These are phyloP conservation scores for Miscanthus lutarioriparius DNA, from an alignment of 176 grass and related monocot species.

Conservation along the genomic window DNA sequence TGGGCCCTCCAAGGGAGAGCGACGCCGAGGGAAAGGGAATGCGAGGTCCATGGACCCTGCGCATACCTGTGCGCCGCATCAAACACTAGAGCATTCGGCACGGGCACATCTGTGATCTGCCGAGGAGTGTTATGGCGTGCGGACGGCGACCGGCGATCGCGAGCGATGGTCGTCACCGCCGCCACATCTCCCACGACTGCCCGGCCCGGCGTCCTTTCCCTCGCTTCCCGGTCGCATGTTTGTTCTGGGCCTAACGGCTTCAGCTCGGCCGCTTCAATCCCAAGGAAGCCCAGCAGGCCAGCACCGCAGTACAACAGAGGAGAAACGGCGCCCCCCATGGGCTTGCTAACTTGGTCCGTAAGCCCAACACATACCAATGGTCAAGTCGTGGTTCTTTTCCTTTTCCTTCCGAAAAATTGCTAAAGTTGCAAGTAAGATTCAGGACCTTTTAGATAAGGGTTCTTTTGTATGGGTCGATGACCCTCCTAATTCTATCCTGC, in stretches of 20 bases:
- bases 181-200: not conserved
- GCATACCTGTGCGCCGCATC: not conserved
- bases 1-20: not conserved
- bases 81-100: not conserved
- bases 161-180: not conserved
- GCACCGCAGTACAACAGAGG: not conserved
- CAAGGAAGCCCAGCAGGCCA: not conserved
- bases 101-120: not conserved
- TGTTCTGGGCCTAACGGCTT: not conserved
- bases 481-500: too few species aligned
- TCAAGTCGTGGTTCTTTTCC: not conserved
- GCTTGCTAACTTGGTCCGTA: not conserved
- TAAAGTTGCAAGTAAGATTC: not conserved
- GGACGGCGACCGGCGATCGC: not conserved
- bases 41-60: not conserved
- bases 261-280: not conserved
- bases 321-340: not conserved
- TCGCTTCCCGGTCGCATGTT: not conserved
- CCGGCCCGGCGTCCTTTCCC: not conserved
- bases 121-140: not conserved
- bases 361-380: not conserved
- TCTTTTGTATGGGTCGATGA: too few species aligned
- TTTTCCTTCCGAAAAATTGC: rapidly evolving
- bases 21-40: not conserved
- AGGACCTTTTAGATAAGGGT: too few species aligned